Percentiles rank a stretch among this genome's conserved stretches.
phyloP scores from a whole-genome alignment of 768 basidiomycete genomes.

The Kwoniella dendrophila region DNA sequence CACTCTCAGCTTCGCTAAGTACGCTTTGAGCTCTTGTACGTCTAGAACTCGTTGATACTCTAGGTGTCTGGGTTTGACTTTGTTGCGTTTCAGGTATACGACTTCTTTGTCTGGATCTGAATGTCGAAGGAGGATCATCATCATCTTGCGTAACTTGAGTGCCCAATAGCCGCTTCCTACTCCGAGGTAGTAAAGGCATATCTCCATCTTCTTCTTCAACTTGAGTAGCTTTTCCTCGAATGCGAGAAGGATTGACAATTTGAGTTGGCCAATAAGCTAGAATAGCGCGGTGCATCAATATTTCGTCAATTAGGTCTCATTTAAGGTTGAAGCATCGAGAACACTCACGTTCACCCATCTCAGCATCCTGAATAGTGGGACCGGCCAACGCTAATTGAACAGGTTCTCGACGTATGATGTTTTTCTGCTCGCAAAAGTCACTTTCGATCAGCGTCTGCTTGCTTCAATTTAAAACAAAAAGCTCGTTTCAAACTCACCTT shows the following conservation, averaged over 20 bases:
- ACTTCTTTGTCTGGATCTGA: slow-evolving; percentile 9
- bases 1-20: slow-evolving; percentile 25
- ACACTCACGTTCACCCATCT: slow-evolving; percentile 45
- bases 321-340: background rate
- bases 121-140: slow-evolving; percentile 9
- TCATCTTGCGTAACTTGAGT: slow-evolving; percentile 25
- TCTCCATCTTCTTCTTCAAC: slow-evolving; percentile 34
- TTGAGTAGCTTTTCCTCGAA: slow-evolving; percentile 12
- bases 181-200: slow-evolving; percentile 38
- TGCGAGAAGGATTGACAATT: background rate
- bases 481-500: slow-evolving; percentile 49
- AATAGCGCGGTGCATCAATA: background rate
- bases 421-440: slow-evolving; percentile 32
- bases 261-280: slow-evolving; percentile 46
- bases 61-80: slow-evolving; percentile 1
- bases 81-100: slow-evolving; percentile 10
- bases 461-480: background rate
- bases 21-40: slow-evolving; percentile 30
- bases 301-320: background rate
- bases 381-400: slow-evolving; percentile 35
- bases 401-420: slow-evolving; percentile 39
- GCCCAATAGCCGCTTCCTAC: slow-evolving; percentile 25
- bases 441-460: background rate
- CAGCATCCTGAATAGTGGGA: slow-evolving; percentile 32
- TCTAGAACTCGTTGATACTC: slow-evolving; percentile 1